phyloP scores from a whole-genome alignment of 129 eudicot genomes.

The Flaveria ramosissima region DNA sequence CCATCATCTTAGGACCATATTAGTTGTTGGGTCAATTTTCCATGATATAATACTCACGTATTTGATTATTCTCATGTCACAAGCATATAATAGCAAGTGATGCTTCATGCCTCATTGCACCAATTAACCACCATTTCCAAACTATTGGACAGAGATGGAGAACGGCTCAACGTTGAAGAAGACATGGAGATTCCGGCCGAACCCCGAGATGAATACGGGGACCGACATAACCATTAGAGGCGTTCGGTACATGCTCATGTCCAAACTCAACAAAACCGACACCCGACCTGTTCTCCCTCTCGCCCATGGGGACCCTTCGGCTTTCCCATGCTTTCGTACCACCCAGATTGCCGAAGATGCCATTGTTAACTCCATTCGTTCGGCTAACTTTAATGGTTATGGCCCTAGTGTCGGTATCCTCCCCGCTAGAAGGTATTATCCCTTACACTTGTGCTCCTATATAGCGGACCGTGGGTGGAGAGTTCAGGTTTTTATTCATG shows the following conservation, averaged over 20 bases:
- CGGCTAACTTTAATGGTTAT: slow-evolving; percentile 57
- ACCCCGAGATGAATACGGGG: slow-evolving; percentile 27
- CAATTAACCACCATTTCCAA: not conserved
- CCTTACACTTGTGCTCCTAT: no score
- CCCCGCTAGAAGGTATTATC: slow-evolving; percentile 49
- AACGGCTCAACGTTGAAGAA: slow-evolving; percentile 27
- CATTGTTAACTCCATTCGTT: slow-evolving; percentile 45
- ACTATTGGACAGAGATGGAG: slow-evolving; percentile 26
- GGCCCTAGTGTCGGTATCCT: slow-evolving; percentile 50
- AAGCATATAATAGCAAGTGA: not conserved
- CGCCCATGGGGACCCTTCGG: slow-evolving; percentile 63
- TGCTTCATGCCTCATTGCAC: slow-evolving; percentile 13
- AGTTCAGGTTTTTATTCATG: no score
- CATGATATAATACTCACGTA: not conserved
- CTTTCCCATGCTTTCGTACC: slow-evolving; percentile 61
- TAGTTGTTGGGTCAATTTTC: not conserved
- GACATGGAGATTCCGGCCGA: slow-evolving; percentile 45
- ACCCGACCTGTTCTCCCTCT: slow-evolving; percentile 45
- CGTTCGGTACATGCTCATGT: slow-evolving; percentile 39
- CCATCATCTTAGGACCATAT: no score
- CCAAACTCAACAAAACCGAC: slow-evolving; percentile 43
- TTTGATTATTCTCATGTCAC: not conserved
- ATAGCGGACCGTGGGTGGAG: no score
- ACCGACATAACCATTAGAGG: slow-evolving; percentile 45
- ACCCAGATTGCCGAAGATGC: slow-evolving; percentile 52